phyloP scores from a whole-genome alignment of 208 protist species.

The Trypanosoma melophagium region DNA sequence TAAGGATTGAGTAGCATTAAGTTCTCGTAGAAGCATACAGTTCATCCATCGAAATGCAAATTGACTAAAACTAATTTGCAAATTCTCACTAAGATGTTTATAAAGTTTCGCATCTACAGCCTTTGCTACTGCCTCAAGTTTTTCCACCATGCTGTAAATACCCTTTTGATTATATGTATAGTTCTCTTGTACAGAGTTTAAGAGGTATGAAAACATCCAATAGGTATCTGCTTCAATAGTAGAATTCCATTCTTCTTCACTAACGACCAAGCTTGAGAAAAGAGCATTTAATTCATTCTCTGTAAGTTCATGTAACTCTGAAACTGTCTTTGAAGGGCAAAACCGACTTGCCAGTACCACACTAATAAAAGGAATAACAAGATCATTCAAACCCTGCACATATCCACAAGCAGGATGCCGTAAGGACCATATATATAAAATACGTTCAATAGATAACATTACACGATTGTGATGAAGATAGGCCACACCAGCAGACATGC shows the following conservation, averaged over 20 bases:
- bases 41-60: conserved; percentile 94
- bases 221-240: conserved; percentile 91
- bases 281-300: conserved; percentile 38
- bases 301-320: conserved; percentile 44
- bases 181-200: conserved; percentile 88
- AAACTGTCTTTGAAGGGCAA: conserved; percentile 46
- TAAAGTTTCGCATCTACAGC: conserved; percentile 62
- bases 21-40: conserved; percentile 90
- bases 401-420: conserved; percentile 93
- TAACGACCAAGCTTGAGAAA: conserved; percentile 35
- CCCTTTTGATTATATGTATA: conserved; percentile 91
- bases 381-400: conserved; percentile 95
- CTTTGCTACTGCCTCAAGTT: conserved; percentile 67
- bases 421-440: conserved; percentile 93
- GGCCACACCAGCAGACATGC: conserved; percentile 67
- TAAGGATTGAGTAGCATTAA: conserved; percentile 71
- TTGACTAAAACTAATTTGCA: conserved; percentile 71
- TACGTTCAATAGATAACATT: conserved; percentile 75
- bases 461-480: conserved; percentile 73
- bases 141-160: conserved; percentile 86
- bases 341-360: conserved; percentile 72
- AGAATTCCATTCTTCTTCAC: conserved; percentile 48
- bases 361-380: conserved; percentile 89
- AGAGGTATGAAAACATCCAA: conserved; percentile 85
- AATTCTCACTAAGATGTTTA: conserved; percentile 43